phyloP scores from a whole-genome alignment of 192 early-diverging fungal species.

The Polychytrium aggregatum region DNA sequence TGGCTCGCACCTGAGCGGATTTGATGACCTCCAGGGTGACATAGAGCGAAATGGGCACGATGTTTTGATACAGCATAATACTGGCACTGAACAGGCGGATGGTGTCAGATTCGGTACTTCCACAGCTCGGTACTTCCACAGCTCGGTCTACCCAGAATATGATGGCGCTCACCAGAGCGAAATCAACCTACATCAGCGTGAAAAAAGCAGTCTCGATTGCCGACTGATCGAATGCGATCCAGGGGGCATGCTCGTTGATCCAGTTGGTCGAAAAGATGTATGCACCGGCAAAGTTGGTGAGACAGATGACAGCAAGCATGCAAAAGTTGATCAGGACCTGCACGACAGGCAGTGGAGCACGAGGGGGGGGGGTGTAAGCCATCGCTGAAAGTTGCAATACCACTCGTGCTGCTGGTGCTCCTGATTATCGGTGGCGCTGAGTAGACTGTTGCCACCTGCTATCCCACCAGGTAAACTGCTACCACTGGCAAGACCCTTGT shows the following conservation, averaged over 20 bases:
- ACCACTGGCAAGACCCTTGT: not conserved
- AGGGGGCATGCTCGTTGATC: constrained; percentile 4
- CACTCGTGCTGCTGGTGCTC: no score
- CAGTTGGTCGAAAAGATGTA: constrained; percentile 11
- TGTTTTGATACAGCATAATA: constrained; percentile 82
- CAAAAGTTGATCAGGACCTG: constrained; percentile 35
- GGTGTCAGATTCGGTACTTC: no score
- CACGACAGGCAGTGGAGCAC: no score
- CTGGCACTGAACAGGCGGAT: constrained; percentile 55
- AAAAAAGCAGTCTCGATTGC: no score
- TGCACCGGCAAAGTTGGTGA: constrained; percentile 54
- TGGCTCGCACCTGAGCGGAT: constrained; percentile 56
- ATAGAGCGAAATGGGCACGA: constrained; percentile 93
- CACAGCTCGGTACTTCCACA: no score
- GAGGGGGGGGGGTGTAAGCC: no score
- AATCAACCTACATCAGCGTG: no score
- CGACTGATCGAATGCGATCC: no score
- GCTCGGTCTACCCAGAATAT: no score
- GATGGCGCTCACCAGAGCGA: constrained; percentile 24
- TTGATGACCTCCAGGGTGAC: constrained; percentile 88
- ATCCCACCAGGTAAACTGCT: not conserved
- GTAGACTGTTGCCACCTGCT: not conserved
- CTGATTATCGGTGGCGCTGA: not conserved
- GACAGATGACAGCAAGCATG: constrained; percentile 20
- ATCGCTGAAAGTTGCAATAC: no score